A percentile compares a stretch with the other conserved stretches of the same genome.
Conservation (phyloP, 257 asterid species). For the Rubia yunnanensis region DNA sequence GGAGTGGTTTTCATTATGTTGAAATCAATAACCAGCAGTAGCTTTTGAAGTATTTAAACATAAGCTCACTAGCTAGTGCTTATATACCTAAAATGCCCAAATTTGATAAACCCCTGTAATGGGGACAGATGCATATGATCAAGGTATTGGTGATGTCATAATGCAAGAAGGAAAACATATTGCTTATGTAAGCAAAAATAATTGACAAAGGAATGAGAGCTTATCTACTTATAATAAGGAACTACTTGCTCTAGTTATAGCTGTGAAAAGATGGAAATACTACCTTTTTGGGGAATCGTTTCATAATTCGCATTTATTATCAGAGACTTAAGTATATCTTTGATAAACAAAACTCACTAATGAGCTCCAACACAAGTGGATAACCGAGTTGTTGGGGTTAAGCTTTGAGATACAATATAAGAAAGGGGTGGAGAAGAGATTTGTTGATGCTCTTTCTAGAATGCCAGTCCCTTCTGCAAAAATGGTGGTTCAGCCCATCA, state of each 20-base stretch:
- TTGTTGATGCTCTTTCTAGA: background rate
- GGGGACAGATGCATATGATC: background rate
- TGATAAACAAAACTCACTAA: background rate
- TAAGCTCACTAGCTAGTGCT: too few species aligned
- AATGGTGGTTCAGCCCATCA: too few species aligned
- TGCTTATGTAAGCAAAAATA: background rate
- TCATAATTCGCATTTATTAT: too few species aligned
- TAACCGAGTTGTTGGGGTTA: background rate
- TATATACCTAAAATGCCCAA: background rate
- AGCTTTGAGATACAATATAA: background rate
- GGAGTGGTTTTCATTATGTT: background rate
- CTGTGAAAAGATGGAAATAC: background rate
- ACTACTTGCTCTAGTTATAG: background rate
- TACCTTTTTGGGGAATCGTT: background rate
- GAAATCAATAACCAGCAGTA: background rate
- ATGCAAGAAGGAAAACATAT: background rate
- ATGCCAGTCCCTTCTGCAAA: background rate
- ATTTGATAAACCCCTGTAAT: background rate
- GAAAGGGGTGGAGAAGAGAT: background rate
- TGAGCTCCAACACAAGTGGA: background rate
- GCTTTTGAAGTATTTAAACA: background rate
- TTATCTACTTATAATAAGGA: background rate
- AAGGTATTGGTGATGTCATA: background rate
- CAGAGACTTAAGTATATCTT: too few species aligned
- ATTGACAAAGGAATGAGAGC: background rate